phyloP scores from a whole-genome alignment of 2,329 filamentous ascomycete species.

The Pestalotiopsis sp. region DNA sequence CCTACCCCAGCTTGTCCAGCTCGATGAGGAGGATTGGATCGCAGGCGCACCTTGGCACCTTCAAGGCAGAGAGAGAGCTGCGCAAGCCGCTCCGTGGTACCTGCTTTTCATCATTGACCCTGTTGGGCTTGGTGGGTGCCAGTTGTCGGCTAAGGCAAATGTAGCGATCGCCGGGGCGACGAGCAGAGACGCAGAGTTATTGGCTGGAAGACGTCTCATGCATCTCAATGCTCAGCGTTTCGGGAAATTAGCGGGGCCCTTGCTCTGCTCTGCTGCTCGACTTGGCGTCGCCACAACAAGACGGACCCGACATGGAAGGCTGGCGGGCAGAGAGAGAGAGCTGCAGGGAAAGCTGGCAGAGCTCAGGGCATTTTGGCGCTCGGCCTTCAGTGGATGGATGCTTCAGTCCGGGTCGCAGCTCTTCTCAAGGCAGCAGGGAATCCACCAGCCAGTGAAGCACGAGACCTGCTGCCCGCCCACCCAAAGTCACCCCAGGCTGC shows the following conservation, averaged over 20 bases:
- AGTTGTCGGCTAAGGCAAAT: neutral
- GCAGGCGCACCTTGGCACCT: neutral
- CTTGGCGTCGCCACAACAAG: neutral
- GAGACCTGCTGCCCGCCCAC: neutral
- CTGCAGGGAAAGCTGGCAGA: neutral
- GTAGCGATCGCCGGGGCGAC: neutral
- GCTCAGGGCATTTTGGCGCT: neutral
- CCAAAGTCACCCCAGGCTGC: neutral
- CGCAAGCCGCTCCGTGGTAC: conserved; percentile 1
- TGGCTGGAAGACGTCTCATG: neutral
- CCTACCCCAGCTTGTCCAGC: too few relatives aligned
- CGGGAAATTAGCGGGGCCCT: conserved; percentile 3
- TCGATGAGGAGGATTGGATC: neutral
- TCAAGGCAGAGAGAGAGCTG: neutral
- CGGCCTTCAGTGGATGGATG: neutral
- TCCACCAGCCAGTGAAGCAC: neutral
- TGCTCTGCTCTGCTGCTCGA: neutral
- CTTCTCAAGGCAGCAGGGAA: neutral
- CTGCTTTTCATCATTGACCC: conserved; percentile 5
- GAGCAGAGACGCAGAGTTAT: neutral
- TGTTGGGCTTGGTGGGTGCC: conserved; percentile 6
- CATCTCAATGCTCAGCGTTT: neutral
- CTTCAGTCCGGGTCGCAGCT: neutral
- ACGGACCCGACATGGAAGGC: neutral
- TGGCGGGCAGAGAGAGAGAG: neutral